Base-by-base conservation (phyloP, 345 rosid genomes). In the Cardiospermum halicacabum region DNA sequence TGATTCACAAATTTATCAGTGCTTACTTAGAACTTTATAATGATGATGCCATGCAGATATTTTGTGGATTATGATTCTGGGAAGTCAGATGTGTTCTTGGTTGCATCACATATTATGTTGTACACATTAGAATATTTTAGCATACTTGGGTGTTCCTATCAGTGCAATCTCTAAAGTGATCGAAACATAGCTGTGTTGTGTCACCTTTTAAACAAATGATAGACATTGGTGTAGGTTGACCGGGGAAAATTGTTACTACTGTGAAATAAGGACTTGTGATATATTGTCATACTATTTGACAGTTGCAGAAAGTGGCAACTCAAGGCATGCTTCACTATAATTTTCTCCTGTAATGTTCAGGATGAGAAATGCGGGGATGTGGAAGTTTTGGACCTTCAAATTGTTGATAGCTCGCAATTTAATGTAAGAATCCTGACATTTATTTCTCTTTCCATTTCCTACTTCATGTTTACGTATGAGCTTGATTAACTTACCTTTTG, bases 291-390 rank as follows among this genome's bases (percentile, higher is more conserved):
- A 37, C 28, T 11, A 36, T 56, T 55, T 43, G 22, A 18, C 51
- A 47, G 19, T 47, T 21, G 28, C 61, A 57, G 19, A 21, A 57
- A 3, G n/a, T 19, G 26, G 22, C 34, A 32, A 30, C 36, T 54
- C 13, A 57, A 19, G 16, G 0, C n/a, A n/a, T n/a, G 12, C 11
- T 31, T 21, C 10, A 2, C 12, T 36, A 19, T 19, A 27, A 19
- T 34, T 34, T 34, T 34, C 39, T 34, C 10, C 4, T 34, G 19
- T 25, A 51, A 22, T 51, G 60, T 18, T 9, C 49, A 69, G 64
- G 64, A 31, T 39, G 66, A 65, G 58, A 51, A 64, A 64, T 64
- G 58, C 28, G 18, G 48, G 42, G 40, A 54, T 25, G 30, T 45
- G 21, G 62, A 60, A 49, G 73, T 32, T 60, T 13, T 26, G 9